phyloP scores from a whole-genome alignment of 495 filamentous ascomycete species.

The Venustampulla echinocandica region DNA sequence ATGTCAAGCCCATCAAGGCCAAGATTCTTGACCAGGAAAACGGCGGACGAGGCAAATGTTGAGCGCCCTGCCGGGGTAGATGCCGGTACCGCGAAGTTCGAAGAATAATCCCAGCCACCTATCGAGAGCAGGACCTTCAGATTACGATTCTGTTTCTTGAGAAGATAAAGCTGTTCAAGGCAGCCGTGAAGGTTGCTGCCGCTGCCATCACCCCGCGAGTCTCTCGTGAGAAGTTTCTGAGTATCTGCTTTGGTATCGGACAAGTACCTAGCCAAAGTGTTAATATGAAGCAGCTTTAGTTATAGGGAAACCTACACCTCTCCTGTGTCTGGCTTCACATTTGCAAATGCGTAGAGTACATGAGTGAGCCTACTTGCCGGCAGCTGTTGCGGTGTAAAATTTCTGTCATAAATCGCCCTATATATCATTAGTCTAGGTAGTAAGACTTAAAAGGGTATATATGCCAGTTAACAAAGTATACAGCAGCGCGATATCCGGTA shows the following conservation, averaged over 20 bases:
- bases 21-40: slow-evolving; percentile 57
- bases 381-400: slow-evolving; percentile 76
- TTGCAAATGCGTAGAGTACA: slow-evolving; percentile 66
- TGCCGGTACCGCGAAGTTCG: slow-evolving; percentile 64
- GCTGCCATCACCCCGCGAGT: slow-evolving; percentile 40
- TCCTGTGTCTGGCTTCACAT: slow-evolving; percentile 50
- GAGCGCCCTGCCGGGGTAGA: slow-evolving; percentile 42
- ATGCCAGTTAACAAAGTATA: no score
- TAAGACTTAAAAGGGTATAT: no score
- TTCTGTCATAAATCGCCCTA: neutral
- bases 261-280: neutral
- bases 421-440: no score
- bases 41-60: slow-evolving; percentile 58
- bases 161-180: slow-evolving; percentile 76
- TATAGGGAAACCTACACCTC: slow-evolving; percentile 50
- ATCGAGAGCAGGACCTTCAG: slow-evolving; percentile 84
- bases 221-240: slow-evolving; percentile 61
- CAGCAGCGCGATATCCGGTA: no score
- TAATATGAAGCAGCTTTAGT: no score
- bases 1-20: slow-evolving; percentile 51
- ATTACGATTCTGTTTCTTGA: slow-evolving; percentile 76
- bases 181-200: slow-evolving; percentile 65
- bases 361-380: slow-evolving; percentile 82
- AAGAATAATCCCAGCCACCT: slow-evolving; percentile 82
- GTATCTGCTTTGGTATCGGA: slow-evolving; percentile 52